Conservation (phyloP, 768 basidiomycete genomes). For the Chalciporus pseudorubinellus region DNA sequence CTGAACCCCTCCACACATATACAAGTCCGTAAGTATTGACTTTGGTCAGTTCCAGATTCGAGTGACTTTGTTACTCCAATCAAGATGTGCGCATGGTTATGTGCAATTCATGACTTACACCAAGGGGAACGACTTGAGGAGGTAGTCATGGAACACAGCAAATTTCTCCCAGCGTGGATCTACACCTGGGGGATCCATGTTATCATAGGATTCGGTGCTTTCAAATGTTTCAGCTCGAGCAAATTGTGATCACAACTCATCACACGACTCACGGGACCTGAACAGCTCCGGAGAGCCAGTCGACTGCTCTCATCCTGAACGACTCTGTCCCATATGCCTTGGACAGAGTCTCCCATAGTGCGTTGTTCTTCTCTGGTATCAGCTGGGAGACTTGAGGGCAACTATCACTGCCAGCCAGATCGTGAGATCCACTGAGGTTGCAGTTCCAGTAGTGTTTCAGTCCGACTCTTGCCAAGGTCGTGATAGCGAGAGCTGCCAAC, state of each 20-base stretch:
- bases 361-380: conserved; percentile 33
- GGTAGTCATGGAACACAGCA: conserved; percentile 52
- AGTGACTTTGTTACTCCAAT: conserved; percentile 37
- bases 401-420: conserved; percentile 7
- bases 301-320: conserved; percentile 35
- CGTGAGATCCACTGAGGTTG: neutral
- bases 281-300: conserved; percentile 41
- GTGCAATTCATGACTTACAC: conserved; percentile 36
- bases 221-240: conserved; percentile 1
- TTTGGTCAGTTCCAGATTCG: conserved; percentile 48
- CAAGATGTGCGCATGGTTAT: neutral
- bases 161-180: conserved; percentile 59
- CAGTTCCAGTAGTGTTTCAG: conserved; percentile 7
- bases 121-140: conserved; percentile 57
- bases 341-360: conserved; percentile 33
- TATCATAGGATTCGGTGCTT: conserved; percentile 53
- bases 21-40: conserved; percentile 64
- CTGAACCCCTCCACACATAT: conserved; percentile 54
- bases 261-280: conserved; percentile 38
- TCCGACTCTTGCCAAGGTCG: conserved; percentile 9
- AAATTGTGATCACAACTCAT: neutral
- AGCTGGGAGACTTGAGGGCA: conserved; percentile 38
- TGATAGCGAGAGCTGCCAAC: conserved; percentile 17
- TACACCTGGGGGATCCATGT: conserved; percentile 44
- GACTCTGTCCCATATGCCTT: conserved; percentile 31